phyloP scores from a whole-genome alignment of 805 yeast genomes.

The Dipodascus albidus region DNA sequence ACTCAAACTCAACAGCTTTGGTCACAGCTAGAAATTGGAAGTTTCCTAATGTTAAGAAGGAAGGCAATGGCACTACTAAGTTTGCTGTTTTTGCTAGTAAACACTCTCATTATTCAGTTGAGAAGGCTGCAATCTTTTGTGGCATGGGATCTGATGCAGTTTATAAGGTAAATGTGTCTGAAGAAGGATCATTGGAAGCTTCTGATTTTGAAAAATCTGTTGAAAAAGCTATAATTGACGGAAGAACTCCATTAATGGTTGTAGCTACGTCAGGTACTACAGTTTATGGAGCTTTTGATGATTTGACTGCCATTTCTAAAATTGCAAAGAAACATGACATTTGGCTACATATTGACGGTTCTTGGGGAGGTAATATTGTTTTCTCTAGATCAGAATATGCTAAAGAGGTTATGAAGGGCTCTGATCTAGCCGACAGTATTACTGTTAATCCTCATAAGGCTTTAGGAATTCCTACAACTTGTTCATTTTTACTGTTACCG shows the following conservation, averaged over 20 bases:
- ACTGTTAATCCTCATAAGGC: constrained; percentile 81
- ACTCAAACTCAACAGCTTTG: constrained; percentile 71
- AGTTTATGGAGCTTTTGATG: constrained; percentile 75
- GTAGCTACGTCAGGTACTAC: constrained; percentile 87
- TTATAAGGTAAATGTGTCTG: constrained; percentile 48
- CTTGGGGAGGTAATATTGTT: constrained; percentile 83
- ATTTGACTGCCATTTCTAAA: constrained; percentile 41
- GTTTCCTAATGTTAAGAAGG: constrained; percentile 56
- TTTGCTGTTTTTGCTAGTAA: constrained; percentile 63
- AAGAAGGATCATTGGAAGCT: constrained; percentile 45
- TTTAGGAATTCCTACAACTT: constrained; percentile 68
- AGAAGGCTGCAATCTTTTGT: constrained; percentile 64
- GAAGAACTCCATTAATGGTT: constrained; percentile 61
- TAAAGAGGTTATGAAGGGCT: constrained; percentile 39
- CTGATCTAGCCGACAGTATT: constrained; percentile 58
- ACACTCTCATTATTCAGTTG: constrained; percentile 73
- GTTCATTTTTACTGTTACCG: constrained; percentile 64
- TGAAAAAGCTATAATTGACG: constrained; percentile 33
- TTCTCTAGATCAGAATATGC: constrained; percentile 40
- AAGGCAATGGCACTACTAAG: constrained; percentile 41
- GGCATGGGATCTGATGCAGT: constrained; percentile 59
- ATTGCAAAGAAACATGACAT: constrained; percentile 43
- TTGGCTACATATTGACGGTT: constrained; percentile 82
- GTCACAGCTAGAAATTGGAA: constrained; percentile 61
- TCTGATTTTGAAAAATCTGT: constrained; percentile 37